Evolutionary conservation across 805 yeast genomes (phyloP), one percentile per base, ranked within the genome.

Genomic region (Nakazawaea pomicola): DNA sequence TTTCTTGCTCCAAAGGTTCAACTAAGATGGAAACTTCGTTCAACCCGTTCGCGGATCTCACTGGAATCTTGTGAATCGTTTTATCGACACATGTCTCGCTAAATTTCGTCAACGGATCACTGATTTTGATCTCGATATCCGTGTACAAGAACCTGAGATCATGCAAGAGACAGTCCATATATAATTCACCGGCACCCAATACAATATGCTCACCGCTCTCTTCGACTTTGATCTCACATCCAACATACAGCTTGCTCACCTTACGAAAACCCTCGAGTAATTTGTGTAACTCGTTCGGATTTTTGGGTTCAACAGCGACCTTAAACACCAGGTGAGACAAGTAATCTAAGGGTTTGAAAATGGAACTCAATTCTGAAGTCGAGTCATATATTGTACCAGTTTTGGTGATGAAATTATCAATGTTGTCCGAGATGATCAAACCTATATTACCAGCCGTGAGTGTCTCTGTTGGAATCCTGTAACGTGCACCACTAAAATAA

Each of bases 141-240:
- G 83, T 72, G 51, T 76, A 83, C 24, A 75, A 64, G 20, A 65
- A 57, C 47, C 97, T 66, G 33, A 93, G 60, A 53, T 88, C 96
- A 56, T 81, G 84, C 29, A 93, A 60, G 18, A 84, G 63, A 50
- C 93, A 85, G 58, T 93, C 98, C 60, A 93, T 57, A 54, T 86
- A 87, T 14, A 91, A 52, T 54, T 93, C 98, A 6, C 99, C 99
- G 8, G 87, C 76, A 0, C 93, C 96, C 20, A 80, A 53, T 0
- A 93, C 57, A 1, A 80, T 78, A 55, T 83, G 87, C 51, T 89
- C 97, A 2, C 97, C 96, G 38, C 90, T 83, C 49, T 86, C 95
- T 56, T 88, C 96, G 1, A 83, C 87, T 47, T 72, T 77, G n/a
- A 85, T 65, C 16, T 70, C 70, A 28, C 79, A 68, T 3, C 89